phyloP scores from a whole-genome alignment of 345 rosid genomes.

The Pugionium cornutum region DNA sequence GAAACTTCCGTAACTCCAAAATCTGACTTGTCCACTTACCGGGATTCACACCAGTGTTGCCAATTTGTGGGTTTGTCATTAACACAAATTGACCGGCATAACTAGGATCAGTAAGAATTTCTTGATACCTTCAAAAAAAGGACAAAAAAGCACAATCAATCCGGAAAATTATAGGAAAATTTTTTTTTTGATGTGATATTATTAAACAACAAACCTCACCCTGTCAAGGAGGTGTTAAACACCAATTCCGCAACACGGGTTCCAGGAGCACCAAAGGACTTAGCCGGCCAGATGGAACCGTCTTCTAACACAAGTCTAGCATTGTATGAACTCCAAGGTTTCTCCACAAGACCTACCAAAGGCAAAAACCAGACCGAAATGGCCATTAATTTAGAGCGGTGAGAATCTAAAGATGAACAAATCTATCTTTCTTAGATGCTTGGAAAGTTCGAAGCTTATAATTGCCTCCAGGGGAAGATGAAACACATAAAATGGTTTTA shows the following conservation, averaged over 20 bases:
- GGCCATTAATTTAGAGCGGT: neutral
- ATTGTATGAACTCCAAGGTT: slow-evolving; percentile 80
- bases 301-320: slow-evolving; percentile 93
- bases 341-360: slow-evolving; percentile 48
- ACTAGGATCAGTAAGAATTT: slow-evolving; percentile 96
- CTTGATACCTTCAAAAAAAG: slow-evolving; percentile 76
- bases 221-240: slow-evolving; percentile 92
- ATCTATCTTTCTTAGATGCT: neutral
- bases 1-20: neutral
- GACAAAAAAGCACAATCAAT: neutral
- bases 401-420: neutral
- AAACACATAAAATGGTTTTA: neutral
- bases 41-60: slow-evolving; percentile 93
- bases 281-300: slow-evolving; percentile 93
- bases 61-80: slow-evolving; percentile 96
- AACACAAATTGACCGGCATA: slow-evolving; percentile 95
- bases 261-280: slow-evolving; percentile 93
- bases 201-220: slow-evolving; percentile 45
- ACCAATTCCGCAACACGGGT: slow-evolving; percentile 96
- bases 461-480: neutral
- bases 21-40: slow-evolving; percentile 47
- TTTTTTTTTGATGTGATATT: neutral
- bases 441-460: neutral
- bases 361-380: neutral
- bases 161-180: neutral